A percentile compares a stretch with the other conserved stretches of the same genome.
phyloP scores from a whole-genome alignment of 1,284 basidiomycete genomes.

The Moesziomyces sp. region DNA sequence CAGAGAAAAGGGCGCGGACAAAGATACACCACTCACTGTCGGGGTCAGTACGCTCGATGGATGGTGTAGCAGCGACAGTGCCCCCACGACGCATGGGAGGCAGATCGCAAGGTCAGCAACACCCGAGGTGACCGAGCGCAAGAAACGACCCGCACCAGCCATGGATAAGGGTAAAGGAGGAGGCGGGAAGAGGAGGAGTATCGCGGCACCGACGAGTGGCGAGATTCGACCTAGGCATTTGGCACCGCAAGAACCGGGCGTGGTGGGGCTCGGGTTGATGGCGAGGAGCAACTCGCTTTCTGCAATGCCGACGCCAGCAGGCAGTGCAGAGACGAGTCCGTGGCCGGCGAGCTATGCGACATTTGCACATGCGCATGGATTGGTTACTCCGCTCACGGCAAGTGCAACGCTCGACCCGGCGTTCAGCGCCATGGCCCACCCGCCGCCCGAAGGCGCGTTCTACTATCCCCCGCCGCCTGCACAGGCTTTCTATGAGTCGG shows the following conservation, averaged over 20 bases:
- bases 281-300: no score
- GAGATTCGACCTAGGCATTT: neutral
- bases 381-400: no score
- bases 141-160: neutral
- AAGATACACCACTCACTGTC: conserved; percentile 51
- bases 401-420: no score
- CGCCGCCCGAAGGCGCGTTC: neutral
- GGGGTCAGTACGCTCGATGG: conserved; percentile 58
- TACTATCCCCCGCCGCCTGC: neutral
- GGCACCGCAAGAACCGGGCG: neutral
- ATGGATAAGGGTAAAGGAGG: conserved; percentile 28
- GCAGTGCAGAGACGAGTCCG: no score
- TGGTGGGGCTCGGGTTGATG: no score
- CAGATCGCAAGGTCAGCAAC: conserved; percentile 31
- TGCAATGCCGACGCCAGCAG: no score
- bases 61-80: conserved; percentile 40
- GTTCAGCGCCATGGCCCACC: no score
- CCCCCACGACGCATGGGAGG: conserved; percentile 19
- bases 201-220: conserved; percentile 10
- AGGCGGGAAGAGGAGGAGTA: conserved; percentile 26
- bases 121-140: conserved; percentile 20
- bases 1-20: conserved; percentile 38
- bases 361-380: no score
- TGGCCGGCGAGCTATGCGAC: no score
- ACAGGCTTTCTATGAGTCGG: no score